phyloP scores from a whole-genome alignment of 768 basidiomycete species.

The Rhizopogon vulgaris region DNA sequence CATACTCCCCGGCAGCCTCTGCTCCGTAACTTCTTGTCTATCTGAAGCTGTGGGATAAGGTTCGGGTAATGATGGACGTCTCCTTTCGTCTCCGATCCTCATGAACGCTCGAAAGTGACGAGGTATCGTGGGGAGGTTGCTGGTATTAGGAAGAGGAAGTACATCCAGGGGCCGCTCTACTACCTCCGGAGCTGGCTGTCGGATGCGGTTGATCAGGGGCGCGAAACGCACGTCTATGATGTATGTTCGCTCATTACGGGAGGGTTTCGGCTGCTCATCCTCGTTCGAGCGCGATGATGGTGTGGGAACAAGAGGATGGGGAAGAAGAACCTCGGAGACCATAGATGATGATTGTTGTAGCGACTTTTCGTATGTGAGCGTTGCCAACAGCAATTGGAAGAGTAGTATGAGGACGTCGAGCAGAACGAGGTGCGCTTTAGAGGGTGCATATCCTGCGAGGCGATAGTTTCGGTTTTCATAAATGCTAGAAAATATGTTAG shows the following conservation, averaged over 20 bases:
- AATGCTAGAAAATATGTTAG: not conserved
- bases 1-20: constrained; percentile 25
- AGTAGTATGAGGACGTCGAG: constrained; percentile 64
- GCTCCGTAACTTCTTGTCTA: constrained; percentile 27
- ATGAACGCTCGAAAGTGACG: constrained; percentile 44
- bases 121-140: constrained; percentile 43
- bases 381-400: constrained; percentile 61
- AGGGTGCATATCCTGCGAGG: constrained; percentile 49
- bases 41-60: constrained; percentile 13
- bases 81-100: constrained; percentile 39
- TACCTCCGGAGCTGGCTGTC: constrained; percentile 41
- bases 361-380: constrained; percentile 62
- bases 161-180: constrained; percentile 24
- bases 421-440: constrained; percentile 55
- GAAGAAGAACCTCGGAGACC: constrained; percentile 35
- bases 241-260: constrained; percentile 33
- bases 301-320: constrained; percentile 19
- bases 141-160: constrained; percentile 58
- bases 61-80: constrained; percentile 25
- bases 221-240: constrained; percentile 60
- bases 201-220: constrained; percentile 49
- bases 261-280: constrained; percentile 12
- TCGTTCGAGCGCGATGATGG: constrained; percentile 21
- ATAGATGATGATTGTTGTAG: constrained; percentile 31
- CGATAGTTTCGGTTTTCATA: not conserved